Conservation (phyloP, 2,329 filamentous ascomycete genomes). For the Aspergillus jensenii region DNA sequence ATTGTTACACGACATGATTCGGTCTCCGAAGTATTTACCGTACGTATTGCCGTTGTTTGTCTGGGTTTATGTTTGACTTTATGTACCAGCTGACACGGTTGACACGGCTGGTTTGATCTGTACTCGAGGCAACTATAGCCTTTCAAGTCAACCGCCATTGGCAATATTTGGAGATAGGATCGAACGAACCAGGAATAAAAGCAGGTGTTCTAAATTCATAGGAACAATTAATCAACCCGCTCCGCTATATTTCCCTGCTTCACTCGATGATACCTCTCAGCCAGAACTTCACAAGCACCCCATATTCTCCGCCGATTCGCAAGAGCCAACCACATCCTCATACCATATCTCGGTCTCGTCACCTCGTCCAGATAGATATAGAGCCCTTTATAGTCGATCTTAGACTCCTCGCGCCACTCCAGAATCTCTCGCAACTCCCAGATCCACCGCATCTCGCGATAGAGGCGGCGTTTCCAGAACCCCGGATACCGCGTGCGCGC, state of each 20-base stretch:
- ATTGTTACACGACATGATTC: neutral
- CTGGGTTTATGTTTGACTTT: neutral
- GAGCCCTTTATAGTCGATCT: neutral
- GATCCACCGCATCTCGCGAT: neutral
- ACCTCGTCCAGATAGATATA: neutral
- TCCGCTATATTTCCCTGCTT: neutral
- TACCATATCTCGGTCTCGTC: neutral
- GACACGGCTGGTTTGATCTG: neutral
- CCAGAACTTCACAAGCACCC: neutral
- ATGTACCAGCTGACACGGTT: too few relatives aligned
- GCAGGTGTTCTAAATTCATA: too few relatives aligned
- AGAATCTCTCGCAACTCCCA: neutral
- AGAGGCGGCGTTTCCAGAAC: neutral
- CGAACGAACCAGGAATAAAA: too few relatives aligned
- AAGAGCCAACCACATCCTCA: neutral
- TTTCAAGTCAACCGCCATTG: neutral
- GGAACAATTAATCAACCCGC: neutral
- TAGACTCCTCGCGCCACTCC: neutral
- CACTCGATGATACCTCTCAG: neutral
- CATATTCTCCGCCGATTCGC: slow-evolving; percentile 2
- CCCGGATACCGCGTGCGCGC: neutral
- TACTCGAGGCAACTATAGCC: too few relatives aligned
- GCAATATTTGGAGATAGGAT: neutral
- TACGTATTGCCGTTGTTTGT: neutral
- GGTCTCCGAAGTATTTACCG: neutral